A percentile compares a stretch with the other conserved stretches of the same genome.
Evolutionary conservation across 352 stramenopile species (phyloP).

Genomic region (Globisporangium canariense): DNA sequence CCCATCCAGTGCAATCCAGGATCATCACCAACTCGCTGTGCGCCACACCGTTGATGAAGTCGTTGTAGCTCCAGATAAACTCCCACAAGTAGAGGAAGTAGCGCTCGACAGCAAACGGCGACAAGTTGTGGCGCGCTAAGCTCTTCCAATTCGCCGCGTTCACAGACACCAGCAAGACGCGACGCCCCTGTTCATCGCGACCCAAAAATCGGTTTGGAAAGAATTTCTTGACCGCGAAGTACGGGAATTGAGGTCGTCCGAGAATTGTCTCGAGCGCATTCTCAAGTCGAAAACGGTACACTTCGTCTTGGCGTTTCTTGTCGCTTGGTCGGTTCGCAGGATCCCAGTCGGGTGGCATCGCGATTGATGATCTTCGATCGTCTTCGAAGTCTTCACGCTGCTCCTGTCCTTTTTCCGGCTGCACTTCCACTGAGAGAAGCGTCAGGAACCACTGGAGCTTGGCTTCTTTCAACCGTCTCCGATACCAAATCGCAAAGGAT

Average conservation of each 20-base stretch:
- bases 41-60: constrained; percentile 23
- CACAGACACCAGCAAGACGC: constrained; percentile 26
- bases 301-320: constrained; percentile 11
- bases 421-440: constrained; percentile 30
- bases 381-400: background rate
- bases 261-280: constrained; percentile 41
- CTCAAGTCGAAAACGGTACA: constrained; percentile 31
- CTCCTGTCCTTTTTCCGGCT: constrained; percentile 5
- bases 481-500: constrained; percentile 20
- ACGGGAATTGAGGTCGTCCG: constrained; percentile 25
- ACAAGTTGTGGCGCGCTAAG: constrained; percentile 26
- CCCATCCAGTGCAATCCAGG: constrained; percentile 28
- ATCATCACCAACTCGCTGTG: constrained; percentile 31
- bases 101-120: constrained; percentile 25
- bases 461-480: constrained; percentile 21
- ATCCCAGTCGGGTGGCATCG: background rate
- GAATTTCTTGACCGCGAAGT: constrained; percentile 34
- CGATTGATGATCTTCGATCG: background rate
- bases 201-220: constrained; percentile 28
- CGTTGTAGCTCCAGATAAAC: constrained; percentile 46
- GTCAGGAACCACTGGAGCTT: constrained; percentile 40
- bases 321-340: background rate
- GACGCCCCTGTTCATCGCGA: constrained; percentile 22
- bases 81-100: constrained; percentile 47
- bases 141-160: constrained; percentile 18